Base-by-base conservation (phyloP, 2,329 filamentous ascomycete genomes). In the Aspergillus nomiae region DNA sequence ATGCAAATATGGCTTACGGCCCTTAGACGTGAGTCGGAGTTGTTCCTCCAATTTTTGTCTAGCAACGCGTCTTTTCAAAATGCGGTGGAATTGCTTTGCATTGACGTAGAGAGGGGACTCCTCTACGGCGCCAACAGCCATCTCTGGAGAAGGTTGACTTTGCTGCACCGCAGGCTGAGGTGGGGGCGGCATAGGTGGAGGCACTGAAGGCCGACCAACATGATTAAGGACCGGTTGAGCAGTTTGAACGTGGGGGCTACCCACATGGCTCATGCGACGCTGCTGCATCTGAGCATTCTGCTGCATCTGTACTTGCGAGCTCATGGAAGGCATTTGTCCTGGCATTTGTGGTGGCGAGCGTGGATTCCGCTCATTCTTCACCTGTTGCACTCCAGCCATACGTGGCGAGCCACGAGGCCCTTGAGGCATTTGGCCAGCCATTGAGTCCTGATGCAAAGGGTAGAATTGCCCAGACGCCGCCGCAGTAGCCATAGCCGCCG, bases 21-120 rank as follows among this genome's bases (percentile, higher is more conserved):
- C 94, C 80, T 99, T 99, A 11, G 91, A 96, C 0, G 95, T 98
- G 62, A 98, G 82, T 48, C 95, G 88, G 50, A 99, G 81, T 60
- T 94, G 92, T 77, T 99, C 95, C 77, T 99, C 95, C 19, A 99
- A 84, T 76, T 92, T 92, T 78, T 98, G 95, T 38, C 95, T 87
- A 8, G 95, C 95, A 67, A 98, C 92, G 63, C 95, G 88, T 62
- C 95, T 87, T 83, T 99, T 98, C 60, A 99, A 81, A 56, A 99
- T 99, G 30, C 95, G 91, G 76, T 99, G 95, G 71, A 99, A 99
- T 74, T 99, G 95, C 78, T 99, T 99, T 6, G 95, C 95, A 73
- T 99, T 99, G 73, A 99, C 95, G 71, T 99, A 99, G 1, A 99
- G 83, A 0, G 95, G 95, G 0, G 94, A 94, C 75, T 99, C 95